A percentile compares a stretch with the other conserved stretches of the same genome.
Conservation (phyloP, 345 rosid species). For the Arabis alpina region DNA sequence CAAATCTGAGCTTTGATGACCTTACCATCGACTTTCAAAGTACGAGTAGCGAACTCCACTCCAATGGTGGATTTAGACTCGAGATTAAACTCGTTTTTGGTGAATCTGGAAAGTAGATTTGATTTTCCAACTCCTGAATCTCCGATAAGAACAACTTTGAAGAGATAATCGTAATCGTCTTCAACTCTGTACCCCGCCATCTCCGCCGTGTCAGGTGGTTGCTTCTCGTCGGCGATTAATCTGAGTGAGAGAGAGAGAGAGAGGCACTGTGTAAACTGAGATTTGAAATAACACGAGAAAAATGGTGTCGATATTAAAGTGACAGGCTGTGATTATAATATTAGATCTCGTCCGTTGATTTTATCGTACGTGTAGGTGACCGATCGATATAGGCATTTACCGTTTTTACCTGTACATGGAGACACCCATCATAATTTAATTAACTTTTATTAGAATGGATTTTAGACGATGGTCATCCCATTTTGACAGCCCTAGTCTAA, state of each 20-base stretch:
- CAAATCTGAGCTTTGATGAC: constrained; percentile 79
- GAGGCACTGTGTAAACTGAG: constrained; percentile 41
- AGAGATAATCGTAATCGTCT: constrained; percentile 66
- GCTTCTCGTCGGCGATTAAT: constrained; percentile 26
- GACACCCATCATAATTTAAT: too few relatives aligned
- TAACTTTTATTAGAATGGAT: too few relatives aligned
- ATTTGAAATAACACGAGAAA: constrained; percentile 40
- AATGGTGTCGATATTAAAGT: constrained; percentile 16
- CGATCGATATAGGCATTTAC: not conserved
- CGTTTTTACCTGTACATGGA: not conserved
- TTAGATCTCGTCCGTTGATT: constrained; percentile 34
- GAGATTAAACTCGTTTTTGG: constrained; percentile 69
- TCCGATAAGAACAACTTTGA: constrained; percentile 70
- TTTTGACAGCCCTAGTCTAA: too few relatives aligned
- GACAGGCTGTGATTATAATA: constrained; percentile 19
- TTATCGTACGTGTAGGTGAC: not conserved
- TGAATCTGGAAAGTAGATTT: constrained; percentile 66
- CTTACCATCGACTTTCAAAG: constrained; percentile 61
- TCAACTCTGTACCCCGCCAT: constrained; percentile 60
- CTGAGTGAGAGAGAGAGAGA: constrained; percentile 29
- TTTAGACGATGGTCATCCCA: too few relatives aligned
- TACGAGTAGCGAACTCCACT: constrained; percentile 74
- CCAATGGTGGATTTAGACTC: constrained; percentile 84
- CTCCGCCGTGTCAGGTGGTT: constrained; percentile 31
- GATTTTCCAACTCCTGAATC: constrained; percentile 80